phyloP scores from a whole-genome alignment of 2,329 filamentous ascomycete genomes.

The Drechslerella stenobrocha region DNA sequence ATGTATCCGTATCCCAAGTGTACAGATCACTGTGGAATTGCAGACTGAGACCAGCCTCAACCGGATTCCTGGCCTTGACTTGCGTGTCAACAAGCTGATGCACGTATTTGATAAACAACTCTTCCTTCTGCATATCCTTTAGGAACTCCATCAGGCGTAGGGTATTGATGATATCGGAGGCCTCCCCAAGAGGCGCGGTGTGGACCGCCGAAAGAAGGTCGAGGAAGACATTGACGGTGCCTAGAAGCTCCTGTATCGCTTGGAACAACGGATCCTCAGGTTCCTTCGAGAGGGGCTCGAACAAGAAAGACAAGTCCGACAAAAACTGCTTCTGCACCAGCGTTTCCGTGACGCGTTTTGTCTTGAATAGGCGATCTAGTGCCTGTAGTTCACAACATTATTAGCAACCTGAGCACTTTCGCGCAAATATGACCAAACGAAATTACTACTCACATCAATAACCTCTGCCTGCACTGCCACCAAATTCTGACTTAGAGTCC shows the following conservation, averaged over 20 bases:
- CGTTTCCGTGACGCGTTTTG: slow-evolving; percentile 81
- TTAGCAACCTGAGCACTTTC: slow-evolving; percentile 29
- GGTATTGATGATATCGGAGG: slow-evolving; percentile 82
- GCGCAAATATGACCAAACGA: background rate
- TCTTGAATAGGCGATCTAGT: slow-evolving; percentile 85
- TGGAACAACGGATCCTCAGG: slow-evolving; percentile 73
- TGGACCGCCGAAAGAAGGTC: slow-evolving; percentile 90
- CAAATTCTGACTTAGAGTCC: slow-evolving; percentile 91
- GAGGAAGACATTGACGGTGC: slow-evolving; percentile 84
- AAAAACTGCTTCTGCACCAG: slow-evolving; percentile 92
- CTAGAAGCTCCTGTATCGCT: slow-evolving; percentile 76
- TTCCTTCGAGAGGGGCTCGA: slow-evolving; percentile 69
- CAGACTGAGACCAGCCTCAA: slow-evolving; percentile 85
- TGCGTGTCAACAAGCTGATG: slow-evolving; percentile 85
- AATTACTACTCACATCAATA: slow-evolving; percentile 65
- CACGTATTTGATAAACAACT: slow-evolving; percentile 94
- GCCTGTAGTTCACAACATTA: slow-evolving; percentile 58
- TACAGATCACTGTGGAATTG: slow-evolving; percentile 90
- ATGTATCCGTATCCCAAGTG: slow-evolving; percentile 69
- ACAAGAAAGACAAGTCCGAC: slow-evolving; percentile 77
- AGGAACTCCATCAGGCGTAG: slow-evolving; percentile 93
- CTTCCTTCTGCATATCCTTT: slow-evolving; percentile 93
- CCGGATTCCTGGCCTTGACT: slow-evolving; percentile 72
- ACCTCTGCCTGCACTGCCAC: slow-evolving; percentile 92
- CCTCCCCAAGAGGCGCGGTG: slow-evolving; percentile 71